A percentile compares a stretch with the other conserved stretches of the same genome.
These are phyloP conservation scores for Wallacemonas rigidus DNA, from an alignment of 208 protist genomes.

Conservation along the genomic window DNA sequence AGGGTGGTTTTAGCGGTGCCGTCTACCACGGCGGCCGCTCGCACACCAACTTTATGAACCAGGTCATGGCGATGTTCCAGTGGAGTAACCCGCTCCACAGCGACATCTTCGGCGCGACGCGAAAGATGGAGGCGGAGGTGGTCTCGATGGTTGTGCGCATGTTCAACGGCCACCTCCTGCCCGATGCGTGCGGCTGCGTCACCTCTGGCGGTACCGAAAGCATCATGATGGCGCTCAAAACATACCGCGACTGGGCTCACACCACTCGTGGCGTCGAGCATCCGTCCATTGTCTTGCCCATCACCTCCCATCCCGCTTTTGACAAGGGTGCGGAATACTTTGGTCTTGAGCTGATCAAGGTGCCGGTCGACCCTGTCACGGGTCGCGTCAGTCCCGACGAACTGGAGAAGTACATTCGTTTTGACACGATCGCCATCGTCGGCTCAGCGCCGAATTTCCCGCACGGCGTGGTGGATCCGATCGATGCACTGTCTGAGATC, in stretches of 20 bases:
- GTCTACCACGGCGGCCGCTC: slow-evolving; percentile 92
- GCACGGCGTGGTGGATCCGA: slow-evolving; percentile 95
- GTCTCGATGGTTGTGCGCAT: slow-evolving; percentile 95
- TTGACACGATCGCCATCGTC: slow-evolving; percentile 95
- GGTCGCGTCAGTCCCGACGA: slow-evolving; percentile 77
- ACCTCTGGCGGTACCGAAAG: slow-evolving; percentile 97
- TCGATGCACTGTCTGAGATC: slow-evolving; percentile 87
- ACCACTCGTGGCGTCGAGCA: slow-evolving; percentile 74
- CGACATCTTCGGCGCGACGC: slow-evolving; percentile 94
- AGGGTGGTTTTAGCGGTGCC: slow-evolving; percentile 86
- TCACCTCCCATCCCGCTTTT: slow-evolving; percentile 97
- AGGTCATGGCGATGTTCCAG: slow-evolving; percentile 90
- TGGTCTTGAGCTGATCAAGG: slow-evolving; percentile 93
- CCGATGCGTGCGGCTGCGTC: slow-evolving; percentile 93
- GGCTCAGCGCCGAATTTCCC: slow-evolving; percentile 96
- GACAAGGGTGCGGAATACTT: slow-evolving; percentile 98
- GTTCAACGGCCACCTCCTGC: slow-evolving; percentile 90
- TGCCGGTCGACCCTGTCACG: slow-evolving; percentile 83
- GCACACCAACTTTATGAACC: slow-evolving; percentile 87
- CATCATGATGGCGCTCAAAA: slow-evolving; percentile 97
- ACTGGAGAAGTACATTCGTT: slow-evolving; percentile 91
- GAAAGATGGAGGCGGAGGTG: slow-evolving; percentile 98
- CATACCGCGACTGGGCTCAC: slow-evolving; percentile 94
- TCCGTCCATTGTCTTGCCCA: slow-evolving; percentile 92
- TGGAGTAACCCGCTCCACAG: slow-evolving; percentile 97